Conservation (phyloP, 805 yeast genomes). For the Candida boleticola region DNA sequence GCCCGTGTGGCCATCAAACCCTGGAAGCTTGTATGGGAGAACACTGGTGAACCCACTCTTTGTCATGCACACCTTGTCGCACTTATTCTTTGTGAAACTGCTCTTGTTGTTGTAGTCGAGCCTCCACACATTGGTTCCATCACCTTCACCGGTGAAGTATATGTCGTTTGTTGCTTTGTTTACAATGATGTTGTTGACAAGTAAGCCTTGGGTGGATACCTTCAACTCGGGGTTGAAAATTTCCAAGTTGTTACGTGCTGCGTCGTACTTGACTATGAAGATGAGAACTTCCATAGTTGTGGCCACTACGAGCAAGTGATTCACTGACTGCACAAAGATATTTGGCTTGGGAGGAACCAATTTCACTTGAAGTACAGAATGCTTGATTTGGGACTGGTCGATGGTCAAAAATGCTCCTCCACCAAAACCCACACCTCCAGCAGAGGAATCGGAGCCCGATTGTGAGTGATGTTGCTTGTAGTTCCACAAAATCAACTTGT, state of each 20-base stretch:
- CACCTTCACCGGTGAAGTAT: conserved; percentile 78
- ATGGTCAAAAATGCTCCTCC: conserved; percentile 65
- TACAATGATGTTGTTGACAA: conserved; percentile 59
- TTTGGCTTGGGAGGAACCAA: conserved; percentile 79
- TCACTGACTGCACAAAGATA: conserved; percentile 76
- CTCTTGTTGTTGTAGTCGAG: conserved; percentile 78
- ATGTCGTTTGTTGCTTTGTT: conserved; percentile 71
- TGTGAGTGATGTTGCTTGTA: conserved; percentile 44
- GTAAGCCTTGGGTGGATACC: conserved; percentile 75
- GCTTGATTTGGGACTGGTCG: conserved; percentile 64
- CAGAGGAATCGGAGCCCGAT: conserved; percentile 42
- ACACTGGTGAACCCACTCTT: conserved; percentile 49
- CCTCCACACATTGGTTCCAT: conserved; percentile 83
- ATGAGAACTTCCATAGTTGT: conserved; percentile 79
- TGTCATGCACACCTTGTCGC: conserved; percentile 81
- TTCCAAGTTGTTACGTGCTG: conserved; percentile 48
- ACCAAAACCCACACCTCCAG: conserved; percentile 5
- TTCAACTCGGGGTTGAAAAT: conserved; percentile 81
- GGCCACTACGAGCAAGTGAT: conserved; percentile 68
- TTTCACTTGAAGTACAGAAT: conserved; percentile 72
- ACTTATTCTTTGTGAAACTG: conserved; percentile 82
- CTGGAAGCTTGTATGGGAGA: conserved; percentile 33
- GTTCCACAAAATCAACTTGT: conserved; percentile 83
- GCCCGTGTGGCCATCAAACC: conserved; percentile 22
- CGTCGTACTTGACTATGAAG: conserved; percentile 62